A percentile compares a stretch with the other conserved stretches of the same genome.
phyloP scores from a whole-genome alignment of 164 flowering plant genomes.

The Chimonanthus salicifolius region DNA sequence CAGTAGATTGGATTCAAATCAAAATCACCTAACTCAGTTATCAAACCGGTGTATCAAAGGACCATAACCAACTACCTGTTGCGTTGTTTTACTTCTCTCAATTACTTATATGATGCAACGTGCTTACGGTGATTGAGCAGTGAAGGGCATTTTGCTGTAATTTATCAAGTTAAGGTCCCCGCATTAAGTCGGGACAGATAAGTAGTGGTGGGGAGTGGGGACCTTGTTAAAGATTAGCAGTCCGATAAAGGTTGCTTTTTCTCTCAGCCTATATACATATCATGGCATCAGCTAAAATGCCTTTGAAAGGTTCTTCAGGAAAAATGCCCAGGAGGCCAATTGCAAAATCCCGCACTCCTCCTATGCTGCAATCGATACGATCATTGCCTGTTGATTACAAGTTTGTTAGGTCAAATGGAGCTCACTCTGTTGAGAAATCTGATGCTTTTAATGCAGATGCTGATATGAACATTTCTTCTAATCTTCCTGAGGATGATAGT shows the following conservation, averaged over 20 bases:
- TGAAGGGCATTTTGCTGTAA: conserved; percentile 17
- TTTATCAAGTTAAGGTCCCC: conserved; percentile 29
- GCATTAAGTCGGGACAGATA: conserved; percentile 8
- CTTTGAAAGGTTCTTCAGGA: conserved; percentile 9
- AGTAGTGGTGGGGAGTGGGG: conserved; percentile 24
- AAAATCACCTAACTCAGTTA: not conserved
- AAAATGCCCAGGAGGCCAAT: conserved; percentile 26
- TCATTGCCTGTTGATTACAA: conserved; percentile 55
- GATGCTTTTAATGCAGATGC: conserved; percentile 2
- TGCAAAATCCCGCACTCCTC: conserved; percentile 18
- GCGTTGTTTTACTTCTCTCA: too few species aligned
- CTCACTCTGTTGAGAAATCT: conserved; percentile 5
- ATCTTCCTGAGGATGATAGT: conserved; percentile 27
- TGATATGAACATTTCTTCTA: conserved; percentile 4
- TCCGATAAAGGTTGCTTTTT: conserved; percentile 11
- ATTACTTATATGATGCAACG: not conserved
- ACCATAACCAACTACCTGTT: too few species aligned
- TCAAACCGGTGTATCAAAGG: too few species aligned
- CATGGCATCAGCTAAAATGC: conserved; percentile 20
- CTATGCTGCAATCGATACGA: conserved; percentile 40
- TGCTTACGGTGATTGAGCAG: conserved; percentile 17
- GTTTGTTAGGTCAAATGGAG: conserved; percentile 26
- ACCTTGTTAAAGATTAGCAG: conserved; percentile 29
- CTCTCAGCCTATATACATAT: conserved; percentile 11
- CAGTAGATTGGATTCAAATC: conserved; percentile 1